phyloP scores from a whole-genome alignment of 306 rosid genomes.

The Coriaria nepalensis region DNA sequence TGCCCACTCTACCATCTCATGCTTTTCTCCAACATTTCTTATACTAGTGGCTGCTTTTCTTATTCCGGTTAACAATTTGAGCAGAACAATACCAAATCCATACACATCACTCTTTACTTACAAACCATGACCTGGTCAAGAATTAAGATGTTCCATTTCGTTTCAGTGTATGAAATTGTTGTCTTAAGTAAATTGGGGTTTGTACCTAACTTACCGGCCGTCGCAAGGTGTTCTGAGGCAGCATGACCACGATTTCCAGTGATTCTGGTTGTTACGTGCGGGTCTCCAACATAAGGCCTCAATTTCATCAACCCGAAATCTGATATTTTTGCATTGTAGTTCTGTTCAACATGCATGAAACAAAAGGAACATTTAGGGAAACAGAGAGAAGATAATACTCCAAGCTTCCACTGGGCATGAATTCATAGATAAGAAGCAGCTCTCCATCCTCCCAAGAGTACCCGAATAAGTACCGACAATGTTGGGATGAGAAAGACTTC shows the following conservation, averaged over 20 bases:
- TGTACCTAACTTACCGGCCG: constrained; percentile 37
- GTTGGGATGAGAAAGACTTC: constrained; percentile 70
- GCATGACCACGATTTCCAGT: constrained; percentile 82
- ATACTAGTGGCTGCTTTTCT: constrained; percentile 45
- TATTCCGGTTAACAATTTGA: constrained; percentile 67
- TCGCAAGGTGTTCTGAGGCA: constrained; percentile 81
- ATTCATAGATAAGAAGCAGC: constrained; percentile 86
- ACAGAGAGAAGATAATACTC: constrained; percentile 82
- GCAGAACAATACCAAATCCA: constrained; percentile 84
- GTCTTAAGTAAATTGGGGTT: too few relatives aligned
- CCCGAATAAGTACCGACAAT: constrained; percentile 69
- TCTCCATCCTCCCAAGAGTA: constrained; percentile 55
- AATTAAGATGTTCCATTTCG: too few relatives aligned
- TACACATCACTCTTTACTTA: constrained; percentile 90
- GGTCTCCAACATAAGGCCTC: constrained; percentile 58
- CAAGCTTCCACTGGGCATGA: constrained; percentile 77
- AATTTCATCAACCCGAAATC: constrained; percentile 86
- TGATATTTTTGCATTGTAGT: constrained; percentile 63
- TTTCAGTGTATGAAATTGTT: too few relatives aligned
- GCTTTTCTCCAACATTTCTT: constrained; percentile 31
- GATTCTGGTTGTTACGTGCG: constrained; percentile 78
- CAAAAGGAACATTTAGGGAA: not conserved
- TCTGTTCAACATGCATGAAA: constrained; percentile 22
- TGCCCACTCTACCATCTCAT: constrained; percentile 58
- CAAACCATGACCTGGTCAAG: constrained; percentile 66